These are phyloP conservation scores for Pleurotus giganteus DNA, from an alignment of 768 basidiomycete genomes.

Conservation along the genomic window DNA sequence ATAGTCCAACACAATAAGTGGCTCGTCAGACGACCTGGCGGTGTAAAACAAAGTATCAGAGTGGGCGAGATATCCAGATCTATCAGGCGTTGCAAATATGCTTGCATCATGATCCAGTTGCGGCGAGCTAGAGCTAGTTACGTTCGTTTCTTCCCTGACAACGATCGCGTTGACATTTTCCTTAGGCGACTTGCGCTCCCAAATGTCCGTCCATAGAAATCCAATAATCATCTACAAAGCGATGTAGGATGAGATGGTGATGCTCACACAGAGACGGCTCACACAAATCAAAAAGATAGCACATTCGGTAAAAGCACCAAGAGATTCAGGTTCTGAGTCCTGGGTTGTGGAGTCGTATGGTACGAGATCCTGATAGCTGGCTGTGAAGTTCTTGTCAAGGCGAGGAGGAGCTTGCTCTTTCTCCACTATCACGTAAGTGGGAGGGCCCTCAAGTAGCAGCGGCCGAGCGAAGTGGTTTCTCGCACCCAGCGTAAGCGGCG, in stretches of 20 bases:
- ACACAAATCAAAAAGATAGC: neutral
- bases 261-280: neutral
- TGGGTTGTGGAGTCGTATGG: neutral
- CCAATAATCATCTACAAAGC: neutral
- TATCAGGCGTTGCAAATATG: too few relatives aligned
- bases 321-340: neutral
- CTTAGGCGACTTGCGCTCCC: neutral
- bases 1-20: too few relatives aligned
- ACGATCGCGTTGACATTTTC: neutral
- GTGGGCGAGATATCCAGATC: neutral
- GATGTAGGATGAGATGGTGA: neutral
- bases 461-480: conserved; percentile 1
- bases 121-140: neutral
- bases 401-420: neutral
- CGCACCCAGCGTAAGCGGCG: neutral
- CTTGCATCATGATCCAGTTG: too few relatives aligned
- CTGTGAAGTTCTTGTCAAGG: neutral
- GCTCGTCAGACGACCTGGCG: neutral
- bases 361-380: neutral
- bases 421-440: neutral
- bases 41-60: neutral
- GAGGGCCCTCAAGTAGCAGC: neutral
- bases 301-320: neutral
- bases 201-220: neutral
- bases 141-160: neutral